Evolutionary conservation across 257 asterid species (phyloP), one percentile per base, ranked within the genome.

Genomic region (Solanum peruvianum): DNA sequence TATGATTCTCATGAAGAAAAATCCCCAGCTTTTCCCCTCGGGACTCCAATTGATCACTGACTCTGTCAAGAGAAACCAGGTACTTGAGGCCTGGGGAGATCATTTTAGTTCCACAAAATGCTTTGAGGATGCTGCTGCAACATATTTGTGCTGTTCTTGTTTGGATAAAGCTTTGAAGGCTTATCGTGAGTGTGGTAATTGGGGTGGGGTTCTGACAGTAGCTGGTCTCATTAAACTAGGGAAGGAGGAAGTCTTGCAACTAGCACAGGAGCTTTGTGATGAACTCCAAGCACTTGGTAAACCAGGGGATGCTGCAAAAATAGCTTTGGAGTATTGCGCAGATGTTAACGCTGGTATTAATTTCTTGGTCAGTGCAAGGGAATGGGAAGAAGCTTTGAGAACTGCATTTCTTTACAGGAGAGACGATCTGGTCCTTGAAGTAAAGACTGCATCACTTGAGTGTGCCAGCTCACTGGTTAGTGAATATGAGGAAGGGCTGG

Each of bases 41-140:
- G 99, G 98, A 15, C 94, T 97, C 88, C 94, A 93, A 91, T 93
- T 97, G 90, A 90, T 95, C 58, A 82, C 58, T 23, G 94, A 92
- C 85, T 90, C 94, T 82, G 89, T 83, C 52, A 94, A 92, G 90
- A 93, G 91, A 88, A 86, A 88, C 86, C 93, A 93, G 90, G 93
- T 97, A 88, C 95, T 95, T 84, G 99, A 97, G 80, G 96, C 95
- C 49, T 96, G 98, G 97, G 99, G 98, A 45, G 99, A 97, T 92
- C 98, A 97, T 91, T 94, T 97, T 82, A 87, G 88, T 91, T 90
- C 87, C 64, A 88, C 88, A 58, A 96, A 97, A 91, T 92, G 90
- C 90, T 97, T 93, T 29, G 99, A 97, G 90, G 99, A 96, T 88
- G 98, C 99, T 21, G 99, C 98, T 67, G 87, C 97, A 31, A 92